phyloP scores from a whole-genome alignment of 2,329 filamentous ascomycete species.

The Nothopassalora personata region DNA sequence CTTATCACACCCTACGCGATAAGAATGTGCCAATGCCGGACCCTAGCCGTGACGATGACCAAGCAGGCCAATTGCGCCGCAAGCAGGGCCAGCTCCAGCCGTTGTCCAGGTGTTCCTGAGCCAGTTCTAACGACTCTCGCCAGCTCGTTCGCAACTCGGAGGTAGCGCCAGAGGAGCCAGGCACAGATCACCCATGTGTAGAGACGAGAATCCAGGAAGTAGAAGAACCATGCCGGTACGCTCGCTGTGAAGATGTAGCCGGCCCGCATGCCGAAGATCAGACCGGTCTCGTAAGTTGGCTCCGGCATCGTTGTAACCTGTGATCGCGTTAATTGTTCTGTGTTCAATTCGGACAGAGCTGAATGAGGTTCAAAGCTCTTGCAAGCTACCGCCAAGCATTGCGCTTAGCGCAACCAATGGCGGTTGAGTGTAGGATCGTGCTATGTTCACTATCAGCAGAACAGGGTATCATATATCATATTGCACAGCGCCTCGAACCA shows the following conservation, averaged over 20 bases:
- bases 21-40: neutral
- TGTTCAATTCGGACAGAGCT: neutral
- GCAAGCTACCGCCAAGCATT: neutral
- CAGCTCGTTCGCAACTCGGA: neutral
- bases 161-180: neutral
- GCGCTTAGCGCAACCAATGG: neutral
- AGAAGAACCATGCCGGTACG: neutral
- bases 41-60: neutral
- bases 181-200: neutral
- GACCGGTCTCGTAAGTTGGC: neutral
- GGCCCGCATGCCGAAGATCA: neutral
- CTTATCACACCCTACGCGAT: neutral
- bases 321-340: too few species aligned
- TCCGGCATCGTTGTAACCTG: neutral
- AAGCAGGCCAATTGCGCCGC: neutral
- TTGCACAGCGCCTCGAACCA: too few species aligned
- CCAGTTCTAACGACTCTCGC: neutral
- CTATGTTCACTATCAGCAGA: neutral
- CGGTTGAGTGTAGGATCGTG: neutral
- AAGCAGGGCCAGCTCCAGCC: neutral
- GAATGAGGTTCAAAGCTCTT: neutral
- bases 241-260: neutral
- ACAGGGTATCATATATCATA: neutral
- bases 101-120: neutral
- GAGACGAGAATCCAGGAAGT: neutral